phyloP scores from a whole-genome alignment of 345 rosid species.

The thale cress (Arabidopsis thaliana) region TAIR10.1 NC_003074.8:1277001-1277500 shows the following conservation, averaged over 20 bases:
- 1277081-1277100: conserved; percentile 71
- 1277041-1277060: conserved; percentile 53
- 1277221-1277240: conserved; percentile 97
- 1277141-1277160: conserved; percentile 37
- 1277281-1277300: conserved; percentile 90
- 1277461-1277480: not conserved
- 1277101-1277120: conserved; percentile 90
- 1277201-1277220: conserved; percentile 79
- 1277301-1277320: conserved; percentile 85
- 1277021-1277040: conserved; percentile 55
- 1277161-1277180: conserved; percentile 58
- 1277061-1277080: conserved; percentile 84
- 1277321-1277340: conserved; percentile 78
- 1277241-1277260: conserved; percentile 86
- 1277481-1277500: not conserved
- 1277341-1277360: conserved; percentile 56
- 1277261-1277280: conserved; percentile 69
- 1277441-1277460: conserved; percentile 51
- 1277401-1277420: conserved; percentile 62
- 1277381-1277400: conserved; percentile 65
- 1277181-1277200: conserved; percentile 70
- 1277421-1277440: conserved; percentile 69
- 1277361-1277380: conserved; percentile 46
- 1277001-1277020: conserved; percentile 50
- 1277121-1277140: conserved; percentile 61